Conservation (phyloP, 2,329 filamentous ascomycete genomes). For the Pleoardoris graminearum region DNA sequence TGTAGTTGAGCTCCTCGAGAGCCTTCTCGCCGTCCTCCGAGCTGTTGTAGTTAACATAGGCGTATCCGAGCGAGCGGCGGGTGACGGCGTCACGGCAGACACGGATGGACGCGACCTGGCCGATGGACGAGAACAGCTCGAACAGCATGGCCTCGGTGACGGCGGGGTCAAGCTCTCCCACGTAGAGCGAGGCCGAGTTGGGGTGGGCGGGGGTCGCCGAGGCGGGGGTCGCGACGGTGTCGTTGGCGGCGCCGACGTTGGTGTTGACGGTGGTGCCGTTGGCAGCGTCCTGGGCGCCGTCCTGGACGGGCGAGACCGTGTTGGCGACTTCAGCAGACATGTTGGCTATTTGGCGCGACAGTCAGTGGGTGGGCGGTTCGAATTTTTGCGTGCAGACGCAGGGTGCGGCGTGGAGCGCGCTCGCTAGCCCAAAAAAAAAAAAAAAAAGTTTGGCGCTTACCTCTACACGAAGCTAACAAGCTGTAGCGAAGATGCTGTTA, state of each 20-base stretch:
- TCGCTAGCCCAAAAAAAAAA: conserved; percentile 37
- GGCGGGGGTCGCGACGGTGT: conserved; percentile 70
- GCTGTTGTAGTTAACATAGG: conserved; percentile 99
- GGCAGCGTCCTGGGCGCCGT: conserved; percentile 73
- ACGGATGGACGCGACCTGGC: conserved; percentile 97
- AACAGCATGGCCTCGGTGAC: conserved; percentile 99
- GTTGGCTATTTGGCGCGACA: conserved; percentile 29
- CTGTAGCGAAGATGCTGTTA: conserved; percentile 25
- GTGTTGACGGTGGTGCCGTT: conserved; percentile 70
- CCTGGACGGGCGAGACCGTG: conserved; percentile 60
- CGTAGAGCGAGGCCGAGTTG: conserved; percentile 97
- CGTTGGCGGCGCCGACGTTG: conserved; percentile 66
- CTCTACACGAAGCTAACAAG: conserved; percentile 27
- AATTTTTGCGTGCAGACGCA: conserved; percentile 36
- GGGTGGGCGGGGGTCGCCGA: conserved; percentile 76
- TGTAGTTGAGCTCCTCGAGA: conserved; percentile 99
- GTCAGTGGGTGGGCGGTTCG: conserved; percentile 28
- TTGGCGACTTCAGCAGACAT: conserved; percentile 51
- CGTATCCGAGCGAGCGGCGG: conserved; percentile 96
- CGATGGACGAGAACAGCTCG: conserved; percentile 99
- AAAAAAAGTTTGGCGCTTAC: conserved; percentile 35
- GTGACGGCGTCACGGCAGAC: conserved; percentile 99
- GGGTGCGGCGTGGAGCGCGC: conserved; percentile 33
- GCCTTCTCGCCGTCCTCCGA: conserved; percentile 95
- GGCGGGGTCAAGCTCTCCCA: conserved; percentile 95